Conservation (phyloP, 2,329 filamentous ascomycete genomes). For the Knoxdaviesia proteae region DNA sequence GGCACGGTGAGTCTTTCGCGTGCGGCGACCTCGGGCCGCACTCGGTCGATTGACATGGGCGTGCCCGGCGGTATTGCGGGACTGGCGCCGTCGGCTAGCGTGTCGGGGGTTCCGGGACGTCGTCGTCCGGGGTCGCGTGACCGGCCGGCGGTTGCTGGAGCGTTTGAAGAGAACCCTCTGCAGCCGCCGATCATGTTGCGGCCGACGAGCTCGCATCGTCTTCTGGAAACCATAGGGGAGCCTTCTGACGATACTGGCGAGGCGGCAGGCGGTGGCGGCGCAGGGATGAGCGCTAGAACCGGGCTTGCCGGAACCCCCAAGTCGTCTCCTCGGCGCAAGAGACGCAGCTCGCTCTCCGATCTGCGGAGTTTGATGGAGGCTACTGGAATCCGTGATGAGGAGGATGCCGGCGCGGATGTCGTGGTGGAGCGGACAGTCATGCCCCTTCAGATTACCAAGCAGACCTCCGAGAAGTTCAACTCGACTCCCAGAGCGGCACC, state of each 20-base stretch:
- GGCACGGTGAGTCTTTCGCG: slow-evolving; percentile 46
- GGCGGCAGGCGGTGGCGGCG: background rate
- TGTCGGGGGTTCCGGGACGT: slow-evolving; percentile 4
- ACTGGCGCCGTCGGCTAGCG: too few relatives aligned
- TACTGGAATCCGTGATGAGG: slow-evolving; percentile 24
- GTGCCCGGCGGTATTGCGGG: slow-evolving; percentile 7
- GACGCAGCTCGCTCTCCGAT: slow-evolving; percentile 81
- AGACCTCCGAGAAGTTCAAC: slow-evolving; percentile 35
- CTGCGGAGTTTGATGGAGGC: slow-evolving; percentile 48
- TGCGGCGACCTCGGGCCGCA: slow-evolving; percentile 38
- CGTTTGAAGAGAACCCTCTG: slow-evolving; percentile 33
- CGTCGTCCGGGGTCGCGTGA: slow-evolving; percentile 35
- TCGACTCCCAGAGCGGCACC: slow-evolving; percentile 18
- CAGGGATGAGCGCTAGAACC: too few relatives aligned
- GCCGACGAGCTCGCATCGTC: slow-evolving; percentile 34
- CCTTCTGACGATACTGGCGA: slow-evolving; percentile 22
- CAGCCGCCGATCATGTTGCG: slow-evolving; percentile 11
- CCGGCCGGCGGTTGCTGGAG: slow-evolving; percentile 37
- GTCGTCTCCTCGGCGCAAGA: slow-evolving; percentile 30
- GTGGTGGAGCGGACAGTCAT: slow-evolving; percentile 12
- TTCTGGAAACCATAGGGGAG: slow-evolving; percentile 39
- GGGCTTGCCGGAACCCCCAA: too few relatives aligned
- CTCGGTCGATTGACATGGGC: slow-evolving; percentile 60
- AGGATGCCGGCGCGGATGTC: slow-evolving; percentile 1
- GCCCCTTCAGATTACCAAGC: slow-evolving; percentile 29